Conservation (phyloP, 2,329 filamentous ascomycete genomes). For the Berkeleyomyces basicola region DNA sequence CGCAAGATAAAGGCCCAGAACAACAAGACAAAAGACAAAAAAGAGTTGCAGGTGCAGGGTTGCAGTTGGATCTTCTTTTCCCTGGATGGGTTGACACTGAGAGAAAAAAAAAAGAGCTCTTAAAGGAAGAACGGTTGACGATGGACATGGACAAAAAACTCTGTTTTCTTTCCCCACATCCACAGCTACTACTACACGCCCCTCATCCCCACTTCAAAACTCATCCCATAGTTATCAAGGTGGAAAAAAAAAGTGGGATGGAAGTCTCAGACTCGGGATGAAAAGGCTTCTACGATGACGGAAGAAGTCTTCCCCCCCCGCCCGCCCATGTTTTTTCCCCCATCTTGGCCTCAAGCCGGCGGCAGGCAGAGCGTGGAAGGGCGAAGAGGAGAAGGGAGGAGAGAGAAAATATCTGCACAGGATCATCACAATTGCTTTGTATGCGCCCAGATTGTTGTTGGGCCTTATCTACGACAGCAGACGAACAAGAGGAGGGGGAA, state of each 20-base stretch:
- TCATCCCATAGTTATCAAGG: neutral
- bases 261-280: neutral
- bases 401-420: neutral
- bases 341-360: neutral
- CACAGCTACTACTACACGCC: neutral
- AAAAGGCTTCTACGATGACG: neutral
- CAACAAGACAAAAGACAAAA: too few species aligned
- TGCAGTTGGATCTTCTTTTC: too few species aligned
- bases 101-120: neutral
- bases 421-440: neutral
- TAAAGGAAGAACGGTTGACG: too few species aligned
- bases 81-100: too few species aligned
- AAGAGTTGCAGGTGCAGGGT: too few species aligned
- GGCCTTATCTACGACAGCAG: neutral
- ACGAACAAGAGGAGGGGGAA: neutral
- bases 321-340: neutral
- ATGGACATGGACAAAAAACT: neutral
- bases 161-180: neutral
- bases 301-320: neutral
- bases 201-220: neutral
- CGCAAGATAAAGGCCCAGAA: too few species aligned
- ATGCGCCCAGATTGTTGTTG: neutral
- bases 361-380: neutral
- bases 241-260: neutral
- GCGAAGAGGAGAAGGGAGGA: neutral